Evolutionary conservation across 2,329 filamentous ascomycete species (phyloP), one percentile per base, ranked within the genome.

Genomic region (Aspergillus proliferans): DNA sequence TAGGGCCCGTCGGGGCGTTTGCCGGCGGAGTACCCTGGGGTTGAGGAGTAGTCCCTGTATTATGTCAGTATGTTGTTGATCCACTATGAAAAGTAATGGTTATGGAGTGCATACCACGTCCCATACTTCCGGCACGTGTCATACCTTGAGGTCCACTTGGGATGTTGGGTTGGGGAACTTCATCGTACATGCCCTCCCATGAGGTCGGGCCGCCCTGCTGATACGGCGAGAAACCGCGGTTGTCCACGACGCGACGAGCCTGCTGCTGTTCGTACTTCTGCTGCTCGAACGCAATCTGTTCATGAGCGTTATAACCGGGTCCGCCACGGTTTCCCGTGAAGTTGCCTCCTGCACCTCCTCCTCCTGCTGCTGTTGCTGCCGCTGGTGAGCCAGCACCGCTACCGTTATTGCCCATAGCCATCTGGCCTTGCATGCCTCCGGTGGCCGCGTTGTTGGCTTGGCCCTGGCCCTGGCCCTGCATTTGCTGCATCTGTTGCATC

Each of bases 141-240:
- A 72, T 71, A 52, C 75, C 71, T 50, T 71, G 73, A 45, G 77
- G 76, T 43, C 75, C 78, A 14, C 72, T 75, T 56, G 76, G 74
- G 49, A 84, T 80, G 59, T 85, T 84, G 4, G 88, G 88, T 65
- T 92, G 88, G 14, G 90, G 91, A 2, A 91, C 88, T 66, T 96
- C 92, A 66, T 97, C 92, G 68, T 96, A 97, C 90, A 95, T 95
- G 62, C 92, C 92, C 68, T 97, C 92, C 90, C 91, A 96, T 38
- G 86, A 91, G 21, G 87, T 88, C n/a, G 86, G 86, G 14, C 83
- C 83, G 41, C 82, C 83, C 49, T 79, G 61, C 67, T 77, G 67
- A 52, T 74, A 71, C 36, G 71, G 65, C 48, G 70, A 62, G 62
- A 70, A 70, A 15, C 57, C 64, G 10, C 70, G 68, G 47, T 64